phyloP scores from a whole-genome alignment of 2,329 filamentous ascomycete species.

The Furcasterigmium sp. region DNA sequence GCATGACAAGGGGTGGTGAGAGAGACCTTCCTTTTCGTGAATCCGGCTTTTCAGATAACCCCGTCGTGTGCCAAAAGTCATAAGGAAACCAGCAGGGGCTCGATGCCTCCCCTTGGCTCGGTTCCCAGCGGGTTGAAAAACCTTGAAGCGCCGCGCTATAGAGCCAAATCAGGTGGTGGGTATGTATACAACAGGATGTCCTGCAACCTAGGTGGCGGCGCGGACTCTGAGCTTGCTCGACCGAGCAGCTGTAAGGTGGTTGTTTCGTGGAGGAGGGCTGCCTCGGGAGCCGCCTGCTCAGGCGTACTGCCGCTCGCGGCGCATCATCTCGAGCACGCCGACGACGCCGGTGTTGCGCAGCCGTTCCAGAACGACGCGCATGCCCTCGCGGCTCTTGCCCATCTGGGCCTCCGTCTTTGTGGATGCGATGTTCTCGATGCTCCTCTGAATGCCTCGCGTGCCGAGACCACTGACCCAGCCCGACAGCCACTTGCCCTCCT shows the following conservation, averaged over 20 bases:
- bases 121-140: background rate
- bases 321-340: constrained; percentile 51
- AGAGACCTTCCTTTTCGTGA: constrained; percentile 5
- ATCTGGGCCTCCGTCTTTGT: constrained; percentile 73
- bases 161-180: background rate
- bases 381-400: constrained; percentile 75
- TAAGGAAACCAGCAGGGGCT: too few relatives aligned
- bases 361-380: constrained; percentile 74
- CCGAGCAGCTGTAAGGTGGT: too few relatives aligned
- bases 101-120: too few relatives aligned
- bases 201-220: too few relatives aligned
- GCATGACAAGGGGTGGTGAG: constrained; percentile 15
- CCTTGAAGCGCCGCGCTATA: constrained; percentile 2
- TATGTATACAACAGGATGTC: constrained; percentile 18
- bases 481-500: constrained; percentile 44
- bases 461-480: constrained; percentile 55
- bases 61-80: too few relatives aligned
- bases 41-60: background rate
- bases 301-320: constrained; percentile 29
- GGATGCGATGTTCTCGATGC: constrained; percentile 73
- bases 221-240: too few relatives aligned
- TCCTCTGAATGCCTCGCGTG: constrained; percentile 67
- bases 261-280: too few relatives aligned
- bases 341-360: constrained; percentile 54
- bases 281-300: background rate